A percentile compares a stretch with the other conserved stretches of the same genome.
Evolutionary conservation across 176 grass and related monocot genomes (phyloP).

Genomic region (Musa acuminata): DNA sequence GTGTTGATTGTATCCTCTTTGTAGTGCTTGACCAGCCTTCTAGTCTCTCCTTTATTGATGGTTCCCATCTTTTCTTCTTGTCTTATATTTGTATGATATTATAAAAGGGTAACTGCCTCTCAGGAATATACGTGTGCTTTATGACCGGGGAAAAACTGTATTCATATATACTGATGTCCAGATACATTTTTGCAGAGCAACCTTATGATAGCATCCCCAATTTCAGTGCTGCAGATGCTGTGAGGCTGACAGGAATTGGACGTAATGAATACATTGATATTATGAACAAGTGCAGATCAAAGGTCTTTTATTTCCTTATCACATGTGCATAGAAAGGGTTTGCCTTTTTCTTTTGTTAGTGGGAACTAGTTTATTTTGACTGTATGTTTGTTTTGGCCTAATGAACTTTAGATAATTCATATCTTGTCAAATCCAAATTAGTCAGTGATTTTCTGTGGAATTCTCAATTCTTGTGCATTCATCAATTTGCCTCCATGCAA

Average conservation of each 20-base stretch:
- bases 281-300: constrained; percentile 99
- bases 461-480: background rate
- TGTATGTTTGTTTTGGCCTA: background rate
- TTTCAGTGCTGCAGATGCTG: constrained; percentile 92
- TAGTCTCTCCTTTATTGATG: background rate
- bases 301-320: constrained; percentile 36
- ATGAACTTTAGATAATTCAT: background rate
- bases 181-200: constrained; percentile 65
- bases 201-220: constrained; percentile 99
- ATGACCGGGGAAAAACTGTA: background rate
- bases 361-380: background rate
- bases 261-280: constrained; percentile 99
- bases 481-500: background rate
- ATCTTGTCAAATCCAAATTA: background rate
- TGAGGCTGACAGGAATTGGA: constrained; percentile 87
- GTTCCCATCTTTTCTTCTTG: background rate
- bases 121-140: background rate
- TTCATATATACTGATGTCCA: constrained; percentile 26
- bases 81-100: background rate
- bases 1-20: background rate
- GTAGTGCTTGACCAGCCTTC: background rate
- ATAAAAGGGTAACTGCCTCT: background rate
- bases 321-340: background rate
- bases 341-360: background rate
- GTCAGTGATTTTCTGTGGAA: background rate